phyloP scores from a whole-genome alignment of 345 rosid species.

The Hypericum perforatum region DNA sequence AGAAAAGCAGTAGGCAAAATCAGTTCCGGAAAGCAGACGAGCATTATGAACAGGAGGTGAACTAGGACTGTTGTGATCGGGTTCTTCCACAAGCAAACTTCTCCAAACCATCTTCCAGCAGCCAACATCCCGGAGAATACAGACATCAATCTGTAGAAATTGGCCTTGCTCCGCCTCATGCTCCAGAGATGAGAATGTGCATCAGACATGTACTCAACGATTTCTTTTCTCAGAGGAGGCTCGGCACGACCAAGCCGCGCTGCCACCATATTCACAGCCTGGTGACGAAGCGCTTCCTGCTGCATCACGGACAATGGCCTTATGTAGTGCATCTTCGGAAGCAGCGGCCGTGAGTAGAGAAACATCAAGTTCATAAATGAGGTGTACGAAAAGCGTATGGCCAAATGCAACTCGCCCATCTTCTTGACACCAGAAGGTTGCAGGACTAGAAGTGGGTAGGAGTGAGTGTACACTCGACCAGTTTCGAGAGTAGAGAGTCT shows the following conservation, averaged over 20 bases:
- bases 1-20: conserved; percentile 19
- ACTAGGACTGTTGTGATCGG: conserved; percentile 20
- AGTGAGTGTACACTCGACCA: conserved; percentile 23
- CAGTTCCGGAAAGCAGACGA: conserved; percentile 20
- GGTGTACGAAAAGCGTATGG: conserved; percentile 19
- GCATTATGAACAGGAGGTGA: conserved; percentile 21
- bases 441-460: conserved; percentile 20
- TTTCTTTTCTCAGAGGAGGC: conserved; percentile 23
- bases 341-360: conserved; percentile 18
- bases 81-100: conserved; percentile 21
- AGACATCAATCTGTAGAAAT: conserved; percentile 22
- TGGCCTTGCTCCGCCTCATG: conserved; percentile 29
- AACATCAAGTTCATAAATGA: conserved; percentile 16
- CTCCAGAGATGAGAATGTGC: conserved; percentile 24
- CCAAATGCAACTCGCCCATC: conserved; percentile 24
- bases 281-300: conserved; percentile 21
- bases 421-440: conserved; percentile 24
- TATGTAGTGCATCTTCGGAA: conserved; percentile 25
- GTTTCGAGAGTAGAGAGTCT: conserved; percentile 24
- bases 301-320: conserved; percentile 24
- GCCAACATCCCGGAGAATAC: conserved; percentile 18
- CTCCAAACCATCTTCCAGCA: conserved; percentile 20
- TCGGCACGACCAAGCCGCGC: conserved; percentile 24
- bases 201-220: conserved; percentile 23
- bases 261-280: conserved; percentile 23